Evolutionary conservation across 2,329 filamentous ascomycete genomes (phyloP), one percentile per base, ranked within the genome.

Genomic region (Hymenoscyphus fructigenus): DNA sequence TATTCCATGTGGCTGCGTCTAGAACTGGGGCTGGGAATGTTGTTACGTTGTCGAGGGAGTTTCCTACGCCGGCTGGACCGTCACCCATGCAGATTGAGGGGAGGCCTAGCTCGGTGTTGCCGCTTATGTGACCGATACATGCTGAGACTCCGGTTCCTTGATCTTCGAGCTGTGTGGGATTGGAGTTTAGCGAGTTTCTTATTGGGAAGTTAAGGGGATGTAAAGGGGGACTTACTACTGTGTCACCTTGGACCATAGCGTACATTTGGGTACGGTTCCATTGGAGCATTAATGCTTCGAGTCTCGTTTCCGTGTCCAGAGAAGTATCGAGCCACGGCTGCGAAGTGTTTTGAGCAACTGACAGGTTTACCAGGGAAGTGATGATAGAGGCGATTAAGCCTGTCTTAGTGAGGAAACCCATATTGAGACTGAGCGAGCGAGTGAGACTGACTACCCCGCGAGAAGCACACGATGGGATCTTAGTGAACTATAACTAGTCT

Each of bases 1-100:
- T 65, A 32, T 73, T 65, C 72, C 72, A 74, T 2, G 71, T 72
- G 69, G 72, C 72, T 6, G 69, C 67, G 67, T 72, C 72, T 23
- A 71, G 63, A 2, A 70, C 59, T 9, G 68, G 68, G 4, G 71
- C 71, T 2, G 72, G 72, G 67, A 71, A 74, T 4, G 69, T 73
- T 14, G 73, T 75, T n/a, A 74, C 72, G 44, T 71, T 38, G 29
- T 59, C 34, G 14, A 68, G 34, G 3, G 57, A 57, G 28, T 68
- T 68, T 4, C 65, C 66, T 15, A 72, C 66, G 36, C 72, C 72
- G 14, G 72, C 73, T 44, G 72, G 72, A 1, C 72, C 72, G 57
- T 74, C 71, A 20, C 68, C 68, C 61, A 74, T 66, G 59, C 70
- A 71, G 32, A 75, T 62, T 14, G 70, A 69, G 1, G 72, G 73